These are phyloP conservation scores for Zygosaccharomyces pseudobailii DNA, from an alignment of 1,139 yeast species.

Conservation along the genomic window DNA sequence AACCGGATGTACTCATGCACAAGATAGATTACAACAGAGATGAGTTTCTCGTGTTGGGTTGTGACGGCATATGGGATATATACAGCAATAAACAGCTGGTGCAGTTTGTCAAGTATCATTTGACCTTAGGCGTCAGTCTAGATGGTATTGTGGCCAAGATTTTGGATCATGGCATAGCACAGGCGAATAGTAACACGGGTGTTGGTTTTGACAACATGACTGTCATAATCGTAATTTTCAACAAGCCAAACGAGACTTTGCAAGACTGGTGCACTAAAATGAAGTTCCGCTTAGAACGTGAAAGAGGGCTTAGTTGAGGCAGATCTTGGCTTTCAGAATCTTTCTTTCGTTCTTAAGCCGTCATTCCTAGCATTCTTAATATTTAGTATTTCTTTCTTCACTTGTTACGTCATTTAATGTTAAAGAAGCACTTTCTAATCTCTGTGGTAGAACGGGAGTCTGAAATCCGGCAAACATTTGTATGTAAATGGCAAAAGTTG, in stretches of 20 bases:
- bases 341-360: background rate
- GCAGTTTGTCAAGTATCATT: constrained; percentile 50
- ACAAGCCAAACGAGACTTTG: constrained; percentile 40
- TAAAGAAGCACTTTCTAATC: background rate
- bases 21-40: constrained; percentile 44
- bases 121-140: constrained; percentile 53
- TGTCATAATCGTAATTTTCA: constrained; percentile 57
- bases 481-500: background rate
- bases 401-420: constrained; percentile 4
- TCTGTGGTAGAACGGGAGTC: background rate
- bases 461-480: background rate
- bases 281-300: constrained; percentile 46
- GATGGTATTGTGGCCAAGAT: constrained; percentile 56
- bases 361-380: constrained; percentile 2
- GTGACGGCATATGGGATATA: constrained; percentile 83
- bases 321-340: background rate
- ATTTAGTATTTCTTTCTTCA: constrained; percentile 2
- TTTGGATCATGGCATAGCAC: constrained; percentile 61
- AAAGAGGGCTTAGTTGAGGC: constrained; percentile 34
- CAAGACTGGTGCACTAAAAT: constrained; percentile 57
- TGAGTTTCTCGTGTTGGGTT: constrained; percentile 63
- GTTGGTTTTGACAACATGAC: constrained; percentile 83
- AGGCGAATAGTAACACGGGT: constrained; percentile 71
- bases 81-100: constrained; percentile 55
- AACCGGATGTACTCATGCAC: constrained; percentile 63